Evolutionary conservation across 768 basidiomycete genomes (phyloP).

Genomic region (Tulasnella calospora): DNA sequence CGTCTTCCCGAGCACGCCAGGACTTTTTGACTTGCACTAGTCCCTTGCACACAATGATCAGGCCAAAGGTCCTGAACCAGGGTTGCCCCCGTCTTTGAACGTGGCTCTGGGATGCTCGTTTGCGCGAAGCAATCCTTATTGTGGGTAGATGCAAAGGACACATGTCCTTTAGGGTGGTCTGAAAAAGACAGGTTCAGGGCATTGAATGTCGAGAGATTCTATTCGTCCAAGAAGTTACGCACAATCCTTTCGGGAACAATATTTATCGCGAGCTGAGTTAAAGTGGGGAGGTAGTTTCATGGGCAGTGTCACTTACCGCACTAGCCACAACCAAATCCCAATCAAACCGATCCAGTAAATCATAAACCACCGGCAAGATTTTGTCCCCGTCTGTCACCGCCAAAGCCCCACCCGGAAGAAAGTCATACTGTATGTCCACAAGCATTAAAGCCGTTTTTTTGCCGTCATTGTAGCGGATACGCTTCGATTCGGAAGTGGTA

Average conservation of each 20-base stretch:
- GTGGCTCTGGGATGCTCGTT: conserved; percentile 35
- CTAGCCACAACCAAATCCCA: conserved; percentile 42
- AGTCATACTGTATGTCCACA: conserved; percentile 81
- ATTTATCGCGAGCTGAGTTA: not conserved
- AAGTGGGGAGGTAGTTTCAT: not conserved
- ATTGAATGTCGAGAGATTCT: not conserved
- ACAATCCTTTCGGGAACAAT: conserved; percentile 36
- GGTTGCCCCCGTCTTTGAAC: conserved; percentile 29
- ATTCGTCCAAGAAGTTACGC: conserved; percentile 2
- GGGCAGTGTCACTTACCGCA: conserved; percentile 33
- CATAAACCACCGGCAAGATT: conserved; percentile 54
- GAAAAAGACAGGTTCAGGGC: not conserved
- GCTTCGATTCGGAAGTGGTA: not conserved
- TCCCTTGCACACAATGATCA: conserved; percentile 63
- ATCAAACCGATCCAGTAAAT: conserved; percentile 44
- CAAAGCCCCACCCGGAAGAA: conserved; percentile 63
- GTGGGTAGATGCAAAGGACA: conserved; percentile 65
- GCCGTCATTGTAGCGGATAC: not conserved
- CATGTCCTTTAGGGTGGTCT: conserved; percentile 48
- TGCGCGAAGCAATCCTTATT: conserved; percentile 41
- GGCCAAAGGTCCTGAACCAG: conserved; percentile 69
- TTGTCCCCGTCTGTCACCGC: conserved; percentile 58
- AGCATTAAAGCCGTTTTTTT: conserved; percentile 52
- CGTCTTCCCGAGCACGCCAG: not conserved
- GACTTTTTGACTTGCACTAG: conserved; percentile 26